phyloP scores from a whole-genome alignment of 495 filamentous ascomycete species.

The Cenococcum geophilum region DNA sequence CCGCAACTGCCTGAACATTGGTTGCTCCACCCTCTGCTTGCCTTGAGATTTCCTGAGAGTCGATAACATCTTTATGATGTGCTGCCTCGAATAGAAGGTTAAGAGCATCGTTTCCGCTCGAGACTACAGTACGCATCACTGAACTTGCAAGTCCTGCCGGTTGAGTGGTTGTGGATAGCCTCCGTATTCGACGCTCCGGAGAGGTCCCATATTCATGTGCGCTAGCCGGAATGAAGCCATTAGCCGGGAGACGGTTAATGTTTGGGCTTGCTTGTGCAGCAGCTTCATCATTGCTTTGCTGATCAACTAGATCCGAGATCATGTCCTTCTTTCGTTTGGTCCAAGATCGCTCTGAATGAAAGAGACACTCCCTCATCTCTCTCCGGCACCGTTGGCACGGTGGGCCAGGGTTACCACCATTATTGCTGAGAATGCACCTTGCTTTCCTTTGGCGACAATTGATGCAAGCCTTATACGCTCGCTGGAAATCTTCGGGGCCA shows the following conservation, averaged over 20 bases:
- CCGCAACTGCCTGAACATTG: not conserved
- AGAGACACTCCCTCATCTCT: slow-evolving; percentile 31
- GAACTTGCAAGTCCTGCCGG: slow-evolving; percentile 15
- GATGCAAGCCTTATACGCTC: slow-evolving; percentile 33
- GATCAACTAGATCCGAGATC: not conserved
- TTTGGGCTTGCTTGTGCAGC: not conserved
- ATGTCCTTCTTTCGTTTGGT: slow-evolving; percentile 20
- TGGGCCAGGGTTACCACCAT: slow-evolving; percentile 23
- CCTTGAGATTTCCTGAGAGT: slow-evolving; percentile 8
- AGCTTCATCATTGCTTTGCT: not conserved
- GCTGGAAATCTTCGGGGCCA: slow-evolving; percentile 29
- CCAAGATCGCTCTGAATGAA: slow-evolving; percentile 28
- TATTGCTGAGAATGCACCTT: slow-evolving; percentile 25
- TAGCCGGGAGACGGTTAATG: not conserved
- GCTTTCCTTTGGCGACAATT: slow-evolving; percentile 29
- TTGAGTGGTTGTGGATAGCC: slow-evolving; percentile 21
- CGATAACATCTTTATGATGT: slow-evolving; percentile 33
- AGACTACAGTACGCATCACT: slow-evolving; percentile 30
- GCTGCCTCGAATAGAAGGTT: slow-evolving; percentile 52
- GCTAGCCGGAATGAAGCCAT: not conserved
- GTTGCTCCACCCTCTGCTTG: not conserved
- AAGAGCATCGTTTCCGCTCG: slow-evolving; percentile 47
- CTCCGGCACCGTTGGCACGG: slow-evolving; percentile 27
- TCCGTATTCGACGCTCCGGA: not conserved
- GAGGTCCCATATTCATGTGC: slow-evolving; percentile 1